Base-by-base conservation (phyloP, 345 rosid species). In the Atalantia buxifolia region DNA sequence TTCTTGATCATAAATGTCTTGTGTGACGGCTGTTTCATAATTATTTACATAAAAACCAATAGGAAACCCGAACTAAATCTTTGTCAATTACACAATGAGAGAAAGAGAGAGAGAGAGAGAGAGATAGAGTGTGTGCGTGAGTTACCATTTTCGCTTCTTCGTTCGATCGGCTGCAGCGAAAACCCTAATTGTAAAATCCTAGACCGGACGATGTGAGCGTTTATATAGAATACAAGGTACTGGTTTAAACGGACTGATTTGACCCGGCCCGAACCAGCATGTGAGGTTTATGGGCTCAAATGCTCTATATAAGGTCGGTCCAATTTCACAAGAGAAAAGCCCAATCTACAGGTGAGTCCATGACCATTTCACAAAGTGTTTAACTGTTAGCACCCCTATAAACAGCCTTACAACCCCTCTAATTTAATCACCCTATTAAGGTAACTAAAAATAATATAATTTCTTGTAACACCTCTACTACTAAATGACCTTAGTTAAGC, bases 1-100 rank as follows among this genome's bases (percentile, higher is more conserved):
- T 91, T 91, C 90, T 91, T 91, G 55, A 91, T 93, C 86, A 31
- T 89, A 73, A 92, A 95, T 24, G 93, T 80, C 92, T 95, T 95
- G 91, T 95, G 98, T 19, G 98, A 91, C 88, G 98, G 98, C 98
- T 93, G 83, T 53, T 68, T 68, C 40, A 81, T 22, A 56, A 45
- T 31, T 76, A 35, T 53, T n/a, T 30, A 76, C 24, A 2, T 22
- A 8, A 53, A 66, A 8, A 27, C 25, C 53, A 65, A 65, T 66
- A 22, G 30, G 31, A 62, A 75, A 30, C 19, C 40, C 64, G 4
- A 36, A 64, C 2, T 1, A 27, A n/a, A 27, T 22, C 0, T 64
- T 75, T 61, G 13, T 2, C 38, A 31, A 22, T 33, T 57, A 19
- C 0, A n/a, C 5, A n/a, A 18, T 33, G 18, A 72, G 53, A 30